Evolutionary conservation across 2,329 filamentous ascomycete species (phyloP).

Genomic region (Aspergillus ustus): DNA sequence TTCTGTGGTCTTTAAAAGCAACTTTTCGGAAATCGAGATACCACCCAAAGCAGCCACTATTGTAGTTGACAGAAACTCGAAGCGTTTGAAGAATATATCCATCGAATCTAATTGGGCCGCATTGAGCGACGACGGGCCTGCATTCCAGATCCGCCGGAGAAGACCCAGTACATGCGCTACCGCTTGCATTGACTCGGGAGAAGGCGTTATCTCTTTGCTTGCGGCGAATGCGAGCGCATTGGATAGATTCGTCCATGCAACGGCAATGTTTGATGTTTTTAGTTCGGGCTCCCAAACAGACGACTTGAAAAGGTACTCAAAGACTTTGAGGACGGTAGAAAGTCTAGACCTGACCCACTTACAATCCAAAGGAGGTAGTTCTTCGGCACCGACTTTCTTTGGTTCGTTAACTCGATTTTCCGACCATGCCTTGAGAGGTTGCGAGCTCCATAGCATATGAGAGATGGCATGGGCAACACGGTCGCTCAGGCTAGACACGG

Average conservation of each 20-base stretch:
- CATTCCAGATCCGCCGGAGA: constrained; percentile 71
- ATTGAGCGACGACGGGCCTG: constrained; percentile 50
- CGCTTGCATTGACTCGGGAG: constrained; percentile 79
- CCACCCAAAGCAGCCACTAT: constrained; percentile 57
- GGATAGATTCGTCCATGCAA: constrained; percentile 65
- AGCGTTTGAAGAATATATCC: constrained; percentile 53
- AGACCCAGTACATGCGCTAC: constrained; percentile 73
- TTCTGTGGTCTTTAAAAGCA: constrained; percentile 58
- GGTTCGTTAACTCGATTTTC: constrained; percentile 71
- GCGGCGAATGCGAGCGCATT: constrained; percentile 64
- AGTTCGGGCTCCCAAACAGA: constrained; percentile 55
- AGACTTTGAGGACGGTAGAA: constrained; percentile 64
- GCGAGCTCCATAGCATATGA: constrained; percentile 63
- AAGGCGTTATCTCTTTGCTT: constrained; percentile 88
- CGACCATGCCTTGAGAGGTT: constrained; percentile 67
- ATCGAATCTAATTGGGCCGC: constrained; percentile 29
- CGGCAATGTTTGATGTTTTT: constrained; percentile 52
- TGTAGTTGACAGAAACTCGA: constrained; percentile 56
- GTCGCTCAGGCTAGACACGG: constrained; percentile 56
- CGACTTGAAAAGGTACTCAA: constrained; percentile 58
- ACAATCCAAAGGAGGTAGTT: constrained; percentile 80
- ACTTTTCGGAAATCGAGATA: constrained; percentile 56
- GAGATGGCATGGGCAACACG: constrained; percentile 72
- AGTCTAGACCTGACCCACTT: constrained; percentile 84
- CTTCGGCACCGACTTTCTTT: constrained; percentile 64